Evolutionary conservation across 768 basidiomycete genomes (phyloP), one percentile per base, ranked within the genome.

Genomic region (Psilocybe cyanescens): DNA sequence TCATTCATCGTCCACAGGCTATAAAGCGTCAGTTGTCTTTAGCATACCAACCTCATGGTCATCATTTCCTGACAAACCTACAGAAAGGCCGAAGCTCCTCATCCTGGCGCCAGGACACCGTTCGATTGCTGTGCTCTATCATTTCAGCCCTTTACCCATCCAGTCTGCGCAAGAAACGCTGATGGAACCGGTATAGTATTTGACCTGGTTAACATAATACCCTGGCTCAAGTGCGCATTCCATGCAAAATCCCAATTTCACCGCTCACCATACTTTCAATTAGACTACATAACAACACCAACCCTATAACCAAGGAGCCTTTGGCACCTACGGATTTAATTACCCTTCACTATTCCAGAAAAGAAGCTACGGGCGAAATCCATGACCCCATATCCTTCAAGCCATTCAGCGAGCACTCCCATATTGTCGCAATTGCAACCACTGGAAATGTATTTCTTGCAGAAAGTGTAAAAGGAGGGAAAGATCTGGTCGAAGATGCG

Each of bases 381-480:
- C 90, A 97, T 72, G 97, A 99, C 73, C 97, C 97, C 0, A 95
- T 99, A 47, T 94, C 95, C 3, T 99, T 97, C 85, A 99, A 98
- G 73, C 91, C 93, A 2, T 97, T 99, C 82, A 95, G 84, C 71
- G 91, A 97, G 64, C 97, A 99, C 72, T 96, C 97, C 1, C 92
- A 98, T 71, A 92, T 99, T 58, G 92, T 95, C 39, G 92, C 93
- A 45, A 88, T 97, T 66, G 88, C 89, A 5, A 90, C 87, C 0
- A 95, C 94, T 0, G 95, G 95, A 14, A 97, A 97, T 71, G 95
- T 99, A 12, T 99, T 92, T 74, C 81, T 96, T 16, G 90, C 91
- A 7, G 97, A 98, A 50, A 97, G 95, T 67, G 80, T 95, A 60
- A 94, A 89, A 70, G 91, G 89, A 19, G 91, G 92, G 61, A 83